Evolutionary conservation across 805 yeast genomes (phyloP), one percentile per base, ranked within the genome.

Genomic region (Jamesozyma lodderae): DNA sequence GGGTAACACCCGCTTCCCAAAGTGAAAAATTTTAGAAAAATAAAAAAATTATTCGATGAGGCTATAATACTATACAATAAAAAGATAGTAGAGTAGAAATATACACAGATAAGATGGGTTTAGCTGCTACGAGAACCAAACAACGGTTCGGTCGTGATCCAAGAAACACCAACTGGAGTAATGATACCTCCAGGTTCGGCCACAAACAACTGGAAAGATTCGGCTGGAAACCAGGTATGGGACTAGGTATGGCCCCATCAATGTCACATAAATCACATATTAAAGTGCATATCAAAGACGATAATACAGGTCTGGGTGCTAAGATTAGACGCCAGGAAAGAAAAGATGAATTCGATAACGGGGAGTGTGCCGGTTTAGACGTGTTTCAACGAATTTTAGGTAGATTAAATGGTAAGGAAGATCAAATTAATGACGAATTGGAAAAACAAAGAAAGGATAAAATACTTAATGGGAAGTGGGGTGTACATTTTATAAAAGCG

Each of bases 181-280:
- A 86, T 54, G 84, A 85, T 51, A 77, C 80, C 0, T 67, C 69
- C 4, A 64, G 95, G 36, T 90, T 90, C 53, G 98, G 98, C 0
- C 96, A 83, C 57, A 75, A 81, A 52, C 87, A 87, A 59, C 60
- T 90, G 42, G 77, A 77, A 44, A 79, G 75, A 48, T 66, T 79
- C 55, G 98, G 98, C 14, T 90, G 98, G 98, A 71, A 68, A 37
- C 95, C 94, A 2, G 98, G 98, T 15, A 65, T 68, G 44, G 97
- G 97, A 6, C 69, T 90, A 16, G 98, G 98, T 2, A 57, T 74
- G 35, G 25, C 41, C 7, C 60, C 60, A 16, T 31, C 28, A 21
- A 78, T 73, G 1, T 54, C 70, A 3, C 75, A 79, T 52, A 83
- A 86, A 0, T 65, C 86, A 2, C 96, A 92, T 55, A 82, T 90